Conservation (phyloP, 2,329 filamentous ascomycete species). For the Pestalotiopsis sp. region DNA sequence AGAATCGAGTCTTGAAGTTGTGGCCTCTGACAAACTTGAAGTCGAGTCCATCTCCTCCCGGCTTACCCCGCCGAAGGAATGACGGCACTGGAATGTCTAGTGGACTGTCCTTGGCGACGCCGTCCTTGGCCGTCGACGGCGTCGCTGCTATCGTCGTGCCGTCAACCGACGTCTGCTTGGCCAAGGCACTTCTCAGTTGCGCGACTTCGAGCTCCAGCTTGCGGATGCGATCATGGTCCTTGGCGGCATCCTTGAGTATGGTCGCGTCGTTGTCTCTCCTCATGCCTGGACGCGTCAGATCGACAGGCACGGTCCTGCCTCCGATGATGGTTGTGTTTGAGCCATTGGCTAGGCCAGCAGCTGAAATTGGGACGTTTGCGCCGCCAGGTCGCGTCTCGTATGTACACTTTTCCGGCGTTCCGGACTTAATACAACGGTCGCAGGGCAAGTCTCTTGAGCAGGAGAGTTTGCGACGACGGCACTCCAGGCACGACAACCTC, state of each 20-base stretch:
- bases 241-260: constrained; percentile 40
- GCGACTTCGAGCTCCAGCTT: constrained; percentile 61
- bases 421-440: constrained; percentile 64
- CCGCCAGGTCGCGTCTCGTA: constrained; percentile 48
- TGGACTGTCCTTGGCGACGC: constrained; percentile 36
- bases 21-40: constrained; percentile 61
- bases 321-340: background rate
- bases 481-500: constrained; percentile 62
- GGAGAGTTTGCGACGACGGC: constrained; percentile 61
- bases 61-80: constrained; percentile 32
- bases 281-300: constrained; percentile 29
- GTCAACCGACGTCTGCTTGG: constrained; percentile 49
- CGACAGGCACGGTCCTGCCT: constrained; percentile 32
- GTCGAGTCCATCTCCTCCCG: constrained; percentile 40
- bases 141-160: constrained; percentile 54
- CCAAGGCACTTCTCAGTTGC: constrained; percentile 56
- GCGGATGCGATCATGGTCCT: constrained; percentile 61
- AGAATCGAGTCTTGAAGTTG: constrained; percentile 63
- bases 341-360: background rate
- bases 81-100: constrained; percentile 35
- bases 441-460: constrained; percentile 65
- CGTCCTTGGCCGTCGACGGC: constrained; percentile 48
- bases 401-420: constrained; percentile 49
- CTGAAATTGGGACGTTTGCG: constrained; percentile 13
- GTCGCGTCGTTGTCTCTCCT: constrained; percentile 36